Base-by-base conservation (phyloP, 805 yeast genomes). In the Nakazawaea ernobii region DNA sequence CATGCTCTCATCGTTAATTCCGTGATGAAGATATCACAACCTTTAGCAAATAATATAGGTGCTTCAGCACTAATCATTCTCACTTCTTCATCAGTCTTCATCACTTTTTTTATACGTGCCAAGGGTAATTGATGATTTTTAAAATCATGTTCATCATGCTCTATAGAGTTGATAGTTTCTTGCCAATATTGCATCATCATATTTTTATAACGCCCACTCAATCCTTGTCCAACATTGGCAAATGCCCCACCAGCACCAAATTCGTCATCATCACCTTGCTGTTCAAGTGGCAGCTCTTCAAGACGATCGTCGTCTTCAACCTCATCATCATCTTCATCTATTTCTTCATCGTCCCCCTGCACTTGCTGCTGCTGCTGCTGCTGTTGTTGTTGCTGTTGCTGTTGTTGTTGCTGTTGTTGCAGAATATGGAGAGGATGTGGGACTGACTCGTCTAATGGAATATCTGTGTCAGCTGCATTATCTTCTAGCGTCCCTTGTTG, bases 11-110 rank as follows among this genome's bases (percentile, higher is more conserved):
- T 91, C 11, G 99, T 91, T 47, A 94, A 71, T 63, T 94, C 99
- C 0, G 99, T 91, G 56, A 94, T 92, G 66, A 94, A 94, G 32
- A 94, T 83, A 62, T 94, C 99, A 67, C 99, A 94, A 1, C 98
- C 98, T 65, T 94, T 94, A 41, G 99, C 98, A 69, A 94, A 94
- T 51, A 94, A 67, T 32, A 94, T 90, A 2, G 99, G 99, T 0
- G 98, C 98, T 68, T 94, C 99, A 2, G 99, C 98, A 53, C 94
- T 82, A 49, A 94, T 94, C 99, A 94, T 94, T 54, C 90, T 79
- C 35, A 94, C 98, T 54, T 92, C 97, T 61, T 89, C 96, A 62
- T 92, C 98, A 0, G 97, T 91, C 63, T 92, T 92, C 98, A 92
- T 92, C 36, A 92, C 97, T 64, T 92, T 92, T 61, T 94, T 92